Evolutionary conservation across 2,329 filamentous ascomycete genomes (phyloP).

Genomic region (Talaromyces funiculosus): DNA sequence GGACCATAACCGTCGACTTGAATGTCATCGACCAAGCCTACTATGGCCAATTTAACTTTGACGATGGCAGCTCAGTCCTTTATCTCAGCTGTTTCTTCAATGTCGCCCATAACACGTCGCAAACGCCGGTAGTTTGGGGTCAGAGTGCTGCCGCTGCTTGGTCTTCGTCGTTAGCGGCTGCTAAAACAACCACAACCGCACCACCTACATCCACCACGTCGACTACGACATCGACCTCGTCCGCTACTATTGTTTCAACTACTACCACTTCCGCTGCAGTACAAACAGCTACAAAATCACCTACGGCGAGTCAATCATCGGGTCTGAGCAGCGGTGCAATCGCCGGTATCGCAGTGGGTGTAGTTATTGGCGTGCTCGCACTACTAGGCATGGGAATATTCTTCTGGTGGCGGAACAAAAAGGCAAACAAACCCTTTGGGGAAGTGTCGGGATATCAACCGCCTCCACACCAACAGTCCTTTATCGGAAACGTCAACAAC

Average conservation of each 20-base stretch:
- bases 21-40: slow-evolving; percentile 3
- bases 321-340: slow-evolving; percentile 8
- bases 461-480: background rate
- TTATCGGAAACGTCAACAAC: background rate
- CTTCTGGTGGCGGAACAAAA: slow-evolving; percentile 2
- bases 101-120: background rate
- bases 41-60: slow-evolving; percentile 11
- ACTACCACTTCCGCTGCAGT: background rate
- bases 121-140: background rate
- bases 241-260: background rate
- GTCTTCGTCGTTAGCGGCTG: background rate
- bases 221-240: background rate
- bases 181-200: background rate
- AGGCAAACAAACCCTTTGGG: background rate
- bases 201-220: background rate
- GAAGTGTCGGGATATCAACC: background rate
- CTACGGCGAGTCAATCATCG: background rate
- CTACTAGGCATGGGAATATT: background rate
- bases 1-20: slow-evolving; percentile 1
- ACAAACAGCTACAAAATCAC: background rate
- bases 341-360: slow-evolving; percentile 8
- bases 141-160: background rate
- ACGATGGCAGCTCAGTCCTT: background rate
- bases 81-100: slow-evolving; percentile 11
- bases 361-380: background rate